phyloP scores from a whole-genome alignment of 1,139 yeast species.

The Debaryomyces singareniensis region DNA sequence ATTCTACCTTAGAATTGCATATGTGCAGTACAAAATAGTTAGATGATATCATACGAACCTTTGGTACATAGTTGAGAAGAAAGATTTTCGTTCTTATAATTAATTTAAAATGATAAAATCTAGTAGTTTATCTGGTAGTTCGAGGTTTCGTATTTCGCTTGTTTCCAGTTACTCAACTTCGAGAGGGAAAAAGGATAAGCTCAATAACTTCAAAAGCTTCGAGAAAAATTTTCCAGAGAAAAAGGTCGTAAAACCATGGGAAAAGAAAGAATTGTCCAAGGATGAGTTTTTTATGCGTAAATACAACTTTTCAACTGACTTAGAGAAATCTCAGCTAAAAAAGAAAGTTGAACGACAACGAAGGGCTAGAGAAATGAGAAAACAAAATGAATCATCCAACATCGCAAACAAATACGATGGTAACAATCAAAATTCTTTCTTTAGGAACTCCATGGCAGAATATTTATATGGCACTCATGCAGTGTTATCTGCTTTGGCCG shows the following conservation, averaged over 20 bases:
- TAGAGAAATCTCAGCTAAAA: constrained; percentile 21
- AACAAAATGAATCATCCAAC: constrained; percentile 7
- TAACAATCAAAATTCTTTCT: constrained; percentile 3
- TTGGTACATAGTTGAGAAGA: too few species aligned
- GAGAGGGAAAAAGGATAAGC: too few species aligned
- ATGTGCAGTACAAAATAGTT: too few species aligned
- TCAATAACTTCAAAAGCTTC: constrained; percentile 6
- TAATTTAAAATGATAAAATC: too few species aligned
- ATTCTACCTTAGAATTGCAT: too few species aligned
- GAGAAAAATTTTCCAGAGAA: constrained; percentile 8
- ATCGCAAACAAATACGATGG: constrained; percentile 2
- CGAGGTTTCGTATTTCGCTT: too few species aligned
- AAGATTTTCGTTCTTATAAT: too few species aligned
- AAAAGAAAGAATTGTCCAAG: constrained; percentile 27
- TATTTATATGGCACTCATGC: constrained; percentile 74
- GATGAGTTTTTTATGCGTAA: constrained; percentile 38
- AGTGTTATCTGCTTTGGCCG: constrained; percentile 61
- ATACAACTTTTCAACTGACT: constrained; percentile 27
- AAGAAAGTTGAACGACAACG: constrained; percentile 34
- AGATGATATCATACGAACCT: too few species aligned
- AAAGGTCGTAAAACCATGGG: constrained; percentile 29
- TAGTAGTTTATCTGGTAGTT: too few species aligned
- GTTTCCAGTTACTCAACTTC: too few species aligned
- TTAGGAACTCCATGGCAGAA: constrained; percentile 48
- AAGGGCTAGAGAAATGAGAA: constrained; percentile 17